phyloP scores from a whole-genome alignment of 2,329 filamentous ascomycete genomes.

The Trichoderma simmonsii region DNA sequence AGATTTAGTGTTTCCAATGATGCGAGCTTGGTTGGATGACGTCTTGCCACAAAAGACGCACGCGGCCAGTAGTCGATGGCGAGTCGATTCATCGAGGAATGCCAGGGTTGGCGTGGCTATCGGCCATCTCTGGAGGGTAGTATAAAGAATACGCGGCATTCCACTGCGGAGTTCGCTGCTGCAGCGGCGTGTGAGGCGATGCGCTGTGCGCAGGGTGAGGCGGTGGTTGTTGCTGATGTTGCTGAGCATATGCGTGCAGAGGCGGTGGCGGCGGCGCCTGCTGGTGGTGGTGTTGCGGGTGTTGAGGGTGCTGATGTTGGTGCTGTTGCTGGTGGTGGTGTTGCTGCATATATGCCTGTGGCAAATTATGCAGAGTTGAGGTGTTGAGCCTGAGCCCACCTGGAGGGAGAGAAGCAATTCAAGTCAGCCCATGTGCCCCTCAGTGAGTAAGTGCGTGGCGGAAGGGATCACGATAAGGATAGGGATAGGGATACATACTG shows the following conservation, averaged over 20 bases:
- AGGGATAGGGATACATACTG: slow-evolving; percentile 24
- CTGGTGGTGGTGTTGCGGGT: slow-evolving; percentile 29
- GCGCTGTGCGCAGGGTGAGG: slow-evolving; percentile 5
- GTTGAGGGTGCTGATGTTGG: slow-evolving; percentile 27
- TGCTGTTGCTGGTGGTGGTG: slow-evolving; percentile 27
- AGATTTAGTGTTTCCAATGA: not conserved
- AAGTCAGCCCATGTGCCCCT: slow-evolving; percentile 25
- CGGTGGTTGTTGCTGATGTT: not conserved
- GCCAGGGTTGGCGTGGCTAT: not conserved
- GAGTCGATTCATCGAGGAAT: not conserved
- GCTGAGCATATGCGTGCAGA: slow-evolving; percentile 2
- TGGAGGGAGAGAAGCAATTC: not conserved
- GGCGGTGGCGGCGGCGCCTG: slow-evolving; percentile 13
- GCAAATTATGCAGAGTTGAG: slow-evolving; percentile 22
- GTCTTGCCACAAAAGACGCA: not conserved
- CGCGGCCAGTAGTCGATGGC: not conserved
- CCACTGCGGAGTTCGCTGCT: slow-evolving; percentile 13
- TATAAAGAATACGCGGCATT: slow-evolving; percentile 17
- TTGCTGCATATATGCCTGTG: slow-evolving; percentile 30
- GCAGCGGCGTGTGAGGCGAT: slow-evolving; percentile 12
- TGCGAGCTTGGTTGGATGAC: not conserved
- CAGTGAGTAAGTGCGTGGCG: not conserved
- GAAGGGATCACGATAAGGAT: not conserved
- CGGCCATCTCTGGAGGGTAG: not conserved
- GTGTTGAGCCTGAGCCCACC: slow-evolving; percentile 33